These are phyloP conservation scores for Penicillium carneum DNA, from an alignment of 2,329 filamentous ascomycete species.

Conservation along the genomic window DNA sequence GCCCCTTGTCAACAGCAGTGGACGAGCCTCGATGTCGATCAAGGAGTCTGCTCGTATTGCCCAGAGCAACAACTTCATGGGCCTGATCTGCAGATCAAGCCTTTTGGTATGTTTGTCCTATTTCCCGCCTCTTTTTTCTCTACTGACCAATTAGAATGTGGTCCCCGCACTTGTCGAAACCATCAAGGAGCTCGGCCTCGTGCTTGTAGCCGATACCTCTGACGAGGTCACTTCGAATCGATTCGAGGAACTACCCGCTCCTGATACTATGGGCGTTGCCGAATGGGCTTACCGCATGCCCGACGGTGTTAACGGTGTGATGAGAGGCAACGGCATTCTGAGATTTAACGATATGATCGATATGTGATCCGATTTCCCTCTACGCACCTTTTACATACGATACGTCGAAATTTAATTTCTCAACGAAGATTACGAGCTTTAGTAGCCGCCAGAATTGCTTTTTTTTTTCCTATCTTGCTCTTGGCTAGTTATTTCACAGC, in stretches of 20 bases:
- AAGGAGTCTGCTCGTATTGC: constrained; percentile 94
- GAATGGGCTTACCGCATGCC: constrained; percentile 65
- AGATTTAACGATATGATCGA: constrained; percentile 93
- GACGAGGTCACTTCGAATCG: constrained; percentile 56
- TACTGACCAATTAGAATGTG: constrained; percentile 72
- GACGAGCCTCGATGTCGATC: constrained; percentile 79
- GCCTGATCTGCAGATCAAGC: constrained; percentile 85
- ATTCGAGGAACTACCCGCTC: constrained; percentile 31
- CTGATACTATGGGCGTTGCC: constrained; percentile 43
- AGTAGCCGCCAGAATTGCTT: constrained; percentile 24
- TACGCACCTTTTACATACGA: constrained; percentile 14
- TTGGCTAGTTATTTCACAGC: constrained; percentile 9
- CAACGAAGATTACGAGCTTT: constrained; percentile 33
- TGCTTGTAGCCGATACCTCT: constrained; percentile 87
- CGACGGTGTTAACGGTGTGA: constrained; percentile 83
- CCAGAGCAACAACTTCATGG: constrained; percentile 98
- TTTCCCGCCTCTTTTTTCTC: background rate
- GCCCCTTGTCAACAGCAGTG: constrained; percentile 64
- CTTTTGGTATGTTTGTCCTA: constrained; percentile 72
- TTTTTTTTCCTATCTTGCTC: constrained; percentile 18
- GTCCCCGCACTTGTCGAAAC: constrained; percentile 90
- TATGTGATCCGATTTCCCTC: constrained; percentile 53
- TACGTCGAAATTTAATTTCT: constrained; percentile 19
- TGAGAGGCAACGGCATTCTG: constrained; percentile 85
- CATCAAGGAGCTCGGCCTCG: constrained; percentile 91